Base-by-base conservation (phyloP, 257 asterid genomes). In the Penstemon barbatus region DNA sequence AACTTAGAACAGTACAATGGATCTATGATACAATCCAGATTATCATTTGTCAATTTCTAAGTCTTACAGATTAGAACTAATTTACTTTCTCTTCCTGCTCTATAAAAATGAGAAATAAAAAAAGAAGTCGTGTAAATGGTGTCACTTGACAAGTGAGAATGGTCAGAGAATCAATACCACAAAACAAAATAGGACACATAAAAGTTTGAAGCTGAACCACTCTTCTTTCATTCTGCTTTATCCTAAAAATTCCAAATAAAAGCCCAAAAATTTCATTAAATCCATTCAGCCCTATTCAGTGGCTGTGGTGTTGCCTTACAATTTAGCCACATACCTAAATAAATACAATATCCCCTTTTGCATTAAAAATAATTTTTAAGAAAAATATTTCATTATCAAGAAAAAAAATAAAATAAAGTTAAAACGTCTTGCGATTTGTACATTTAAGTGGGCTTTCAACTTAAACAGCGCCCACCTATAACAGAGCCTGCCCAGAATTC, bases 171-270 rank as follows among this genome's bases (percentile, higher is more conserved):
- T 37, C 57, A 69, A 46, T 11, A 18, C 73, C 73, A 69, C 73
- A 69, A 69, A 69, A 69, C 6, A 49, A 9, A 65, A 50, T 3
- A 51, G 18, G 9, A 19, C 43, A 52, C 37, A 6, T 10, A 36
- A 57, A 6, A 40, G 77, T 65, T 72, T 71, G 81, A 83, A 83
- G 79, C 82, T n/a, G 81, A 76, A 77, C 90, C 91, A 84, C 89
- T 70, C 71, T 68, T 80, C 70, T 53, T 53, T 33, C 39, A 33
- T 50, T 46, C 33, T 58, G 69, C 66, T 74, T 81, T 79, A 85
- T 85, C 91, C 80, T 79, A 77, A 80, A 60, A 25, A 25, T 59
- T 63, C 45, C 60, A n/a, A 73, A 65, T 8, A 25, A 66, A 48
- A 40, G 44, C 42, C 78, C 71, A 57, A 63, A 69, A 70, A 19